A percentile compares a stretch with the other conserved stretches of the same genome.
These are phyloP conservation scores for Colletotrichum tanaceti DNA, from an alignment of 2,329 filamentous ascomycete species.

Conservation along the genomic window DNA sequence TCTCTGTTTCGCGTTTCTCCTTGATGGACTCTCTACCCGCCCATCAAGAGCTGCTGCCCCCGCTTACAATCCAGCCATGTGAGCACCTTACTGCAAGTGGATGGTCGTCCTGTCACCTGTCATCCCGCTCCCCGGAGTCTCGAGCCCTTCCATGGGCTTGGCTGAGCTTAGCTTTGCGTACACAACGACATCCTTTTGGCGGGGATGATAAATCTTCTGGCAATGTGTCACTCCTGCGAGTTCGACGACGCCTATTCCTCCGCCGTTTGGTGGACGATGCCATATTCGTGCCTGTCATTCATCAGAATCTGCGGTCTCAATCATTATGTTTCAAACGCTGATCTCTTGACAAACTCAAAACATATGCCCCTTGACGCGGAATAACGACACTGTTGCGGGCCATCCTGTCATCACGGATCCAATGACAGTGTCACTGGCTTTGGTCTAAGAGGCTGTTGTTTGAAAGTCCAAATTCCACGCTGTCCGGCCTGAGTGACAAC, in stretches of 20 bases:
- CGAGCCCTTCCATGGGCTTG: not conserved
- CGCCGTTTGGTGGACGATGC: too few relatives aligned
- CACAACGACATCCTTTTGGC: not conserved
- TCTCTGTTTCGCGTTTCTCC: slow-evolving; percentile 11
- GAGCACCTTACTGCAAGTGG: slow-evolving; percentile 10
- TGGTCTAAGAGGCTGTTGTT: not conserved
- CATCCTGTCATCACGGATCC: not conserved
- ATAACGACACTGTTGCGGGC: not conserved
- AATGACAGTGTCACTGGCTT: not conserved
- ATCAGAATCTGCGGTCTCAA: not conserved
- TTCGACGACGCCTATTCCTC: not conserved
- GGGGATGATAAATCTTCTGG: not conserved
- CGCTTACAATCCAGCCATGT: slow-evolving; percentile 9
- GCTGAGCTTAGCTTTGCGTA: not conserved
- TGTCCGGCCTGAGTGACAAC: not conserved
- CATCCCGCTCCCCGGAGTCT: not conserved
- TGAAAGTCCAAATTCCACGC: not conserved
- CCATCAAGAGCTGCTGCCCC: not conserved
- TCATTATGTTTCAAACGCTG: not conserved
- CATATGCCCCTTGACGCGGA: not conserved
- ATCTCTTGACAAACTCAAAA: not conserved
- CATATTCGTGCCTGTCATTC: not conserved
- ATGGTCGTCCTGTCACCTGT: slow-evolving; percentile 16
- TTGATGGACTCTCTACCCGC: not conserved
- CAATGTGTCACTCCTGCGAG: not conserved